Evolutionary conservation across 163 green algal species (phyloP).

Genomic region (Scenedesmus sp.): DNA sequence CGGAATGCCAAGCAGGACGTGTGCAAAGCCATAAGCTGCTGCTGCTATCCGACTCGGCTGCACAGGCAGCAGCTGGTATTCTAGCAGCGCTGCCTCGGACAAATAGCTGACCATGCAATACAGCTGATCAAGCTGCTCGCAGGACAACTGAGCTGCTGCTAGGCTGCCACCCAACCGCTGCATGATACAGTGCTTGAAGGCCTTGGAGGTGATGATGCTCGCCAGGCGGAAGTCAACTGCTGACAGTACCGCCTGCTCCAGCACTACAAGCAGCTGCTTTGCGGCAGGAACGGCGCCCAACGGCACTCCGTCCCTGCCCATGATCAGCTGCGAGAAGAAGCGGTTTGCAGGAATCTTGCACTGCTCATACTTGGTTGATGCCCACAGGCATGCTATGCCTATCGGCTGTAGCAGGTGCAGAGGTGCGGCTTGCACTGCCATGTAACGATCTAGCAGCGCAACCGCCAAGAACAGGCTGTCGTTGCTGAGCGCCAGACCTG

Average conservation of each 20-base stretch:
- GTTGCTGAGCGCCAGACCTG: not conserved
- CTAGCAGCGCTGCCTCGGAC: constrained; percentile 25
- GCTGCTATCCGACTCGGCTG: not conserved
- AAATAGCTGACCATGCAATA: constrained; percentile 8
- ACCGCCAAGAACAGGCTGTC: constrained; percentile 28
- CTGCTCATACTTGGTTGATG: constrained; percentile 37
- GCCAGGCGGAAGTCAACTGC: constrained; percentile 36
- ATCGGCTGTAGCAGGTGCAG: constrained; percentile 8
- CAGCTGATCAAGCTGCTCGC: constrained; percentile 32
- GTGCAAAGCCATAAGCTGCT: constrained; percentile 13
- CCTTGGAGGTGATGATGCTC: constrained; percentile 1
- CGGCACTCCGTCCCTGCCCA: not conserved
- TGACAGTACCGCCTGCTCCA: constrained; percentile 10
- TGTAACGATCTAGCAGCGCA: constrained; percentile 7
- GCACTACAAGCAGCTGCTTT: constrained; percentile 26
- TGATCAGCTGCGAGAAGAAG: not conserved
- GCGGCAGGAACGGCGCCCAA: not conserved
- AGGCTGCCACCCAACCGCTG: not conserved
- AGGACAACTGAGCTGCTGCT: not conserved
- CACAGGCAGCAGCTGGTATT: constrained; percentile 27
- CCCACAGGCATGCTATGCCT: constrained; percentile 17
- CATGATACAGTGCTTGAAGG: constrained; percentile 22
- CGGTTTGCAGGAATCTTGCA: not conserved
- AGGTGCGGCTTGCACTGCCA: not conserved
- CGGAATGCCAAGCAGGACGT: constrained; percentile 29